Percentiles rank a stretch among this genome's conserved stretches.
phyloP scores from a whole-genome alignment of 768 basidiomycete species.

The Suillus paluster region DNA sequence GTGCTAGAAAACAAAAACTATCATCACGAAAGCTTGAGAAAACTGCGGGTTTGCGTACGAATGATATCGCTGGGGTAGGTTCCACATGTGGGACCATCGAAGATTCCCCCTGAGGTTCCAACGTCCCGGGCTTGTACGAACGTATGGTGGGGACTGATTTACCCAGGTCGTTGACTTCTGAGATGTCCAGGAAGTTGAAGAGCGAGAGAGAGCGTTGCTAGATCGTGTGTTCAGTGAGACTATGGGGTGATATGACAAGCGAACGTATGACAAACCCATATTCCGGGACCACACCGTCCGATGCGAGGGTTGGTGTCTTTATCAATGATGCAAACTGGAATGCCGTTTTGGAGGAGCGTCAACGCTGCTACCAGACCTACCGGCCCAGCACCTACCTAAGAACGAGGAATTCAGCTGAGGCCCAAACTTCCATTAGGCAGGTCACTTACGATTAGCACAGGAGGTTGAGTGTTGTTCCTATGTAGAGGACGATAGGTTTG shows the following conservation, averaged over 20 bases:
- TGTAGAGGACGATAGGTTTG: not conserved
- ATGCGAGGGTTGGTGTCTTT: slow-evolving; percentile 28
- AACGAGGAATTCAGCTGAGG: not conserved
- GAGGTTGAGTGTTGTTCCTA: not conserved
- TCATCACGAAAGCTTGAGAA: not conserved
- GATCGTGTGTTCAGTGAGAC: no score
- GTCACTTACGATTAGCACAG: slow-evolving; percentile 5
- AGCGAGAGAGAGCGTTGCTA: slow-evolving; percentile 41
- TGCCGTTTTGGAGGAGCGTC: slow-evolving; percentile 35
- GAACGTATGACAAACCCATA: slow-evolving; percentile 31
- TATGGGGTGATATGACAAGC: not conserved
- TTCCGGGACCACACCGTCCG: slow-evolving; percentile 44
- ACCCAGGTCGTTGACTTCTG: slow-evolving; percentile 36
- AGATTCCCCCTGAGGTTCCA: slow-evolving; percentile 5
- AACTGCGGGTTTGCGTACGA: slow-evolving; percentile 19
- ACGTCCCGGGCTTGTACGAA: slow-evolving; percentile 32
- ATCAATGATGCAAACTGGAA: slow-evolving; percentile 19
- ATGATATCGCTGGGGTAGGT: slow-evolving; percentile 27
- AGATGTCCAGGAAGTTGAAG: slow-evolving; percentile 33
- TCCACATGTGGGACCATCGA: slow-evolving; percentile 20
- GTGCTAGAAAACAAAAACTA: slow-evolving; percentile 12
- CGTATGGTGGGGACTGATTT: slow-evolving; percentile 34
- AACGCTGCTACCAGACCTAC: slow-evolving; percentile 49
- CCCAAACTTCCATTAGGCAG: not conserved
- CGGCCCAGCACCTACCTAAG: slow-evolving; percentile 50